Base-by-base conservation (phyloP, 805 yeast genomes). In the Myxozyma neotropica region DNA sequence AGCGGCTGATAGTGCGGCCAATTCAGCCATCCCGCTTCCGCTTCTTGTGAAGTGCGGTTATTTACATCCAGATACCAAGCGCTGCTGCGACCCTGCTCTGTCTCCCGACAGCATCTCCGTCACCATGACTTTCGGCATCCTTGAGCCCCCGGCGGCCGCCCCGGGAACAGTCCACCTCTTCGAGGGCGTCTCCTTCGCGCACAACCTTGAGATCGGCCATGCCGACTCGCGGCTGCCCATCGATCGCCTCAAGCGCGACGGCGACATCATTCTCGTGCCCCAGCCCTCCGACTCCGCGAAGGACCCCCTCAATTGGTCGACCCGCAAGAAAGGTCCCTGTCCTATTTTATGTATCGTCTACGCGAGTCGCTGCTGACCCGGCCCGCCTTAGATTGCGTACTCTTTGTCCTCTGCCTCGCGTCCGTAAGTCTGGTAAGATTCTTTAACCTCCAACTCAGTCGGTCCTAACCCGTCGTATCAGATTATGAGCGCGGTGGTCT, bases 291-390 rank as follows among this genome's bases (percentile, higher is more conserved):
- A 80, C 53, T 84, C 85, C 61, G 87, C 89, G 6, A 82, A 85
- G 64, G 91, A 86, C 67, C 90, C 90, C 1, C 73, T 86, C 56
- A 84, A 83, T 67, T 86, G 90, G 90, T 55, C 81, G 1, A 70
- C 58, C 13, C 29, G 52, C 24, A 62, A 59, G 50, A 62, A 59
- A 44, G 63, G 55, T 47, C 23, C 3, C n/a, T n/a, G 42, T 42
- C 23, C 53, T 3, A 15, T 36, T 29, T 2, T 5, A 45, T 38
- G 27, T 2, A 23, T 42, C 23, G 15, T 13, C 17, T 13, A 4
- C 2, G 31, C 5, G 21, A 1, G 31, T 46, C 24, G 12, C 21
- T 15, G 42, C 51, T 47, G 23, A 47, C 51, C 27, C n/a, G n/a
- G 12, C 27, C 27, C 21, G 13, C 17, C 23, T 27, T 24, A 49